A percentile compares a stretch with the other conserved stretches of the same genome.
Conservation (phyloP, 257 asterid species). For the Cruciata laevipes region DNA sequence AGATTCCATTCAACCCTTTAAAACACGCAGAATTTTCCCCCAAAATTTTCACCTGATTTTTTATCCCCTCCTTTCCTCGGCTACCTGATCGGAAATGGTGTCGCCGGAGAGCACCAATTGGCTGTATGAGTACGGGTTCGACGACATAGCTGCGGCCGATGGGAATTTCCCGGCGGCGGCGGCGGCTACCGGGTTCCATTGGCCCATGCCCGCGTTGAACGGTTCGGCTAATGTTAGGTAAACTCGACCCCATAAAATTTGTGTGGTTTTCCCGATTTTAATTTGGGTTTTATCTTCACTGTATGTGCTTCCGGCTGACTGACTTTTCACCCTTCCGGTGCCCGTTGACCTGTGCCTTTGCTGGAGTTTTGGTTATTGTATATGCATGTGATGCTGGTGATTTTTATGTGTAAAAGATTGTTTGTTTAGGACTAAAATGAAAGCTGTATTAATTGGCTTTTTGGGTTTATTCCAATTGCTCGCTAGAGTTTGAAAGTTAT, state of each 20-base stretch:
- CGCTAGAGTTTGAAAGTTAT: not conserved
- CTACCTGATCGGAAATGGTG: constrained; percentile 55
- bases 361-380: not conserved
- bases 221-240: constrained; percentile 57
- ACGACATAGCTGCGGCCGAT: constrained; percentile 53
- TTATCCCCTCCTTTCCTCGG: not conserved
- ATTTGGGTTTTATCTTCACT: not conserved
- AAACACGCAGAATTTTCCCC: not conserved
- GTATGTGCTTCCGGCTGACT: not conserved
- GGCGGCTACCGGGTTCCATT: constrained; percentile 52
- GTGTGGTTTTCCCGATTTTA: not conserved
- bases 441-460: not conserved
- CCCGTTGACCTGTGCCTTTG: not conserved
- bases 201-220: constrained; percentile 62
- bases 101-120: constrained; percentile 78
- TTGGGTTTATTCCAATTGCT: not conserved
- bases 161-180: constrained; percentile 44
- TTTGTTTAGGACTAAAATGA: not conserved
- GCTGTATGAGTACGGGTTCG: constrained; percentile 81
- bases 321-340: not conserved
- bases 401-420: not conserved
- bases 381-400: not conserved
- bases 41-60: not conserved
- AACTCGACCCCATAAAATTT: not conserved
- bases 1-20: constrained; percentile 11